A percentile compares a stretch with the other conserved stretches of the same genome.
Conservation (phyloP, 345 rosid genomes). For the Brassica carinata region DNA sequence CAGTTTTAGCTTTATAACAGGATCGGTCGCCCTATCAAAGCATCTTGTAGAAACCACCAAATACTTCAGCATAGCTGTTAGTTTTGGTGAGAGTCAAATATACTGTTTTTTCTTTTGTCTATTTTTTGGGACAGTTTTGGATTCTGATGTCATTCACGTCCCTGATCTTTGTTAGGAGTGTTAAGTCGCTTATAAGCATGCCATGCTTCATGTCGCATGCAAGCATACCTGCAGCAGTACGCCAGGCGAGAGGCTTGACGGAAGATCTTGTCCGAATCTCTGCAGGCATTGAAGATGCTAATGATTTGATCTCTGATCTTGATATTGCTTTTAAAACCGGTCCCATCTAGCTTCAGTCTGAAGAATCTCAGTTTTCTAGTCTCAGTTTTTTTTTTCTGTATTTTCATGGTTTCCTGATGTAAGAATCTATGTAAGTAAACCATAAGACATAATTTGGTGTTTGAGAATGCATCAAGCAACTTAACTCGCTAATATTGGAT, state of each 20-base stretch:
- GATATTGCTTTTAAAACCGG: slow-evolving; percentile 72
- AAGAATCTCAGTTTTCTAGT: too few species aligned
- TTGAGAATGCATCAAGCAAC: not conserved
- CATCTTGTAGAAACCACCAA: slow-evolving; percentile 85
- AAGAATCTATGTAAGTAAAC: slow-evolving; percentile 17
- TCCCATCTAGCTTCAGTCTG: slow-evolving; percentile 46
- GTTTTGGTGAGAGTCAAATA: slow-evolving; percentile 68
- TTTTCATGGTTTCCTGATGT: too few species aligned
- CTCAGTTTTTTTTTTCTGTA: slow-evolving; percentile 2
- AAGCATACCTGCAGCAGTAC: slow-evolving; percentile 75
- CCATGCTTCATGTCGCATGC: slow-evolving; percentile 99
- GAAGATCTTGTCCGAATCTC: slow-evolving; percentile 91
- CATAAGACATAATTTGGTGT: slow-evolving; percentile 17
- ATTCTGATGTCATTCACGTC: not conserved
- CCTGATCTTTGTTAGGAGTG: slow-evolving; percentile 54
- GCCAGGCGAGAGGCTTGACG: slow-evolving; percentile 83
- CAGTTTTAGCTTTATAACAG: slow-evolving; percentile 94
- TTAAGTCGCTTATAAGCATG: slow-evolving; percentile 95
- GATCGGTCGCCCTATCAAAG: slow-evolving; percentile 82
- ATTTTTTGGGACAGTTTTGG: slow-evolving; percentile 52
- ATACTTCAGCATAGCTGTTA: slow-evolving; percentile 92
- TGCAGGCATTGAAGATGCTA: slow-evolving; percentile 90
- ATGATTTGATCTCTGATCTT: slow-evolving; percentile 83
- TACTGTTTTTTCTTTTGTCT: not conserved
- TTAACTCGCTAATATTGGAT: not conserved